Evolutionary conservation across 805 yeast genomes (phyloP).

Genomic region (Starmerella powellii): DNA sequence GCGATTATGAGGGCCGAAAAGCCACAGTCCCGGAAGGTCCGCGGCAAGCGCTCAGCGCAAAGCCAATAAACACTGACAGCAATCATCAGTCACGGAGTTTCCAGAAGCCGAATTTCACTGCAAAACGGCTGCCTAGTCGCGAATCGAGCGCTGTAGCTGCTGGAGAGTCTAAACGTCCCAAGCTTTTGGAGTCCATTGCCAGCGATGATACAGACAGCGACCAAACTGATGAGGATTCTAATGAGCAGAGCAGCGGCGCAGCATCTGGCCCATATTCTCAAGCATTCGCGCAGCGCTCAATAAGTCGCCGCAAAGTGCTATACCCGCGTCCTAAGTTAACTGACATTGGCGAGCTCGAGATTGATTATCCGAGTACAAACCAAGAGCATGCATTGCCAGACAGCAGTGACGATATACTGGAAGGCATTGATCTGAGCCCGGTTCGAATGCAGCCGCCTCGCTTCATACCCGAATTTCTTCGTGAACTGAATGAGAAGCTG

Average conservation of each 20-base stretch:
- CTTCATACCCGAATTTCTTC: conserved; percentile 1
- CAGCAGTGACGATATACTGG: neutral
- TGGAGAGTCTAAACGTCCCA: too few relatives aligned
- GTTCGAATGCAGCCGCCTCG: neutral
- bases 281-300: neutral
- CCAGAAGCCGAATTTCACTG: too few relatives aligned
- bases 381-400: neutral
- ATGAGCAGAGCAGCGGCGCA: neutral
- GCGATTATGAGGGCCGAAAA: neutral
- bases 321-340: neutral
- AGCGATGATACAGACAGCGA: neutral
- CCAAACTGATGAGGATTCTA: conserved; percentile 1
- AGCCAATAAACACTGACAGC: conserved; percentile 8
- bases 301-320: neutral
- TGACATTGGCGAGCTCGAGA: conserved; percentile 1
- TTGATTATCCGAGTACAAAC: neutral
- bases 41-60: conserved; percentile 6
- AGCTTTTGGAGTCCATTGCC: too few relatives aligned
- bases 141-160: too few relatives aligned
- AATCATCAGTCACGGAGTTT: too few relatives aligned
- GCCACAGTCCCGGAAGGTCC: neutral
- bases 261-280: neutral
- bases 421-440: neutral
- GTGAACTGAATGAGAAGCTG: neutral
- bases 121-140: too few relatives aligned